Conservation (phyloP, 495 filamentous ascomycete genomes). For the Trypethelium eluteriae region DNA sequence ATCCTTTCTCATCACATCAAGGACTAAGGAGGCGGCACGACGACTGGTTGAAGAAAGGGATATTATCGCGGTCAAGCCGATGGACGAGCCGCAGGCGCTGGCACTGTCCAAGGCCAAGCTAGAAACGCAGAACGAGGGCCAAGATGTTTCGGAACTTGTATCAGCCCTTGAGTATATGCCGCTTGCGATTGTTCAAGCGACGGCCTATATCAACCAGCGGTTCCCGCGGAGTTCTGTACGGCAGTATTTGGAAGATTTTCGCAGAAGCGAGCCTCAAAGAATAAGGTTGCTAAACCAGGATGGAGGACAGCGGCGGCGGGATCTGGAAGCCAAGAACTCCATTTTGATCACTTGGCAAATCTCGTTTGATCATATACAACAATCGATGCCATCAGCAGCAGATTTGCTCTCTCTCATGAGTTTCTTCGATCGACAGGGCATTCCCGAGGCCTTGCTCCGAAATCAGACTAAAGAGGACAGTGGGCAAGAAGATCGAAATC, state of each 20-base stretch:
- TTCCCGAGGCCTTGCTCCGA: conserved; percentile 22
- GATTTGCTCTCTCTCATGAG: conserved; percentile 27
- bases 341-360: conserved; percentile 45
- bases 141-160: conserved; percentile 27
- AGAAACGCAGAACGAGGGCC: background rate
- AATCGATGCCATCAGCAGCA: conserved; percentile 24
- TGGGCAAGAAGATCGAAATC: background rate
- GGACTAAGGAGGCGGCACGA: conserved; percentile 26
- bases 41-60: background rate
- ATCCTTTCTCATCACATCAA: conserved; percentile 39
- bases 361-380: conserved; percentile 41
- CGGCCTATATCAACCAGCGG: conserved; percentile 38
- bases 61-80: conserved; percentile 13
- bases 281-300: conserved; percentile 37
- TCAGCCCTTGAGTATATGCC: conserved; percentile 41
- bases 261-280: conserved; percentile 32
- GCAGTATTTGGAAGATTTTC: conserved; percentile 36
- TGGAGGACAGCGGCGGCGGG: conserved; percentile 36
- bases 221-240: conserved; percentile 28
- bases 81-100: conserved; percentile 22
- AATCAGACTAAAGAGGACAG: background rate
- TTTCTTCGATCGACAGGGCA: conserved; percentile 26
- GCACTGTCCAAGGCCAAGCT: conserved; percentile 13
- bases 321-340: conserved; percentile 38
- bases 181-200: conserved; percentile 47